Base-by-base conservation (phyloP, 305 asterid species). In the Fraxinus dipetala region DNA sequence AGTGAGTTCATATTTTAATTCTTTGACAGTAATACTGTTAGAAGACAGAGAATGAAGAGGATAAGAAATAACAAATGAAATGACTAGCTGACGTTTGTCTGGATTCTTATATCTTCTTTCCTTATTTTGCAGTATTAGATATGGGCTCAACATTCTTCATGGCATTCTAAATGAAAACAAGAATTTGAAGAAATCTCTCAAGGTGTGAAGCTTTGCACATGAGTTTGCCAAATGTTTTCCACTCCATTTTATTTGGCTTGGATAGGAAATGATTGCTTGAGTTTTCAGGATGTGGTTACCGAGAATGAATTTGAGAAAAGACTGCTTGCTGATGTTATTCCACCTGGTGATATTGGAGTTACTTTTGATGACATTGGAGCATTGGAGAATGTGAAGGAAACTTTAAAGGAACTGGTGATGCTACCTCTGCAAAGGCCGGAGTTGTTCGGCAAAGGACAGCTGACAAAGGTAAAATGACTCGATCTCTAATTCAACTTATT, bases 281-380 rank as follows among this genome's bases (percentile, higher is more conserved):
- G 32, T 7, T 43, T 78, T 38, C 78, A 89, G 92, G 92, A 89
- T 77, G 90, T 89, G 77, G 92, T 84, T 77, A 87, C 88, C 10
- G 92, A 89, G 72, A 89, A 87, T 79, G 92, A 89, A 78, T 89
- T 87, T 81, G 92, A 89, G 86, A 89, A 87, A 80, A 83, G 88
- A 38, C 87, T 89, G 31, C 91, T 87, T 78, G 82, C 86, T 5
- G 91, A 89, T 67, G 92, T 89, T 36, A 87, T 89, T 81, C 92
- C 92, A 18, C 86, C 92, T 11, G 83, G 73, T 78, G 92, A 89
- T 78, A 89, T 89, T 82, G 92, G 92, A 73, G 90, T 89, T 72
- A 85, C 87, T n/a, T 89, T 89, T 84, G 88, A 86, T 81, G 90
- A 89, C 83, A 89, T 89, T 77, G 92, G 92, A 78, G 92, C 92